These are phyloP conservation scores for Podospora pseudopauciseta DNA, from an alignment of 495 filamentous ascomycete species.

Conservation along the genomic window DNA sequence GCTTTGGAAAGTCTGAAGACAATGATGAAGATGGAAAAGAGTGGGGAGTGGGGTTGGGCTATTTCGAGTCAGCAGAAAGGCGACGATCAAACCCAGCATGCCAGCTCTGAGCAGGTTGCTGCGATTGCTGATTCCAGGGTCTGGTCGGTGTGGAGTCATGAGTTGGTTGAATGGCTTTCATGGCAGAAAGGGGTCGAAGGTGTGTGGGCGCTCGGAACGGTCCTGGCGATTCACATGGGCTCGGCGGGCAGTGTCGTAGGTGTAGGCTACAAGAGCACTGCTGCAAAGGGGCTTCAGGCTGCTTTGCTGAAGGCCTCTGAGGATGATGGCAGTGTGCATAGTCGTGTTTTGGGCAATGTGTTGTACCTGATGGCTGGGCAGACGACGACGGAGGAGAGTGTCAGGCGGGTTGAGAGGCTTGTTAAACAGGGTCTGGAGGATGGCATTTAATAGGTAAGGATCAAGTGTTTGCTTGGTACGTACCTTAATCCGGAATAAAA, in stretches of 20 bases:
- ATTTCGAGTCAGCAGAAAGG: conserved; percentile 36
- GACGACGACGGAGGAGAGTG: conserved; percentile 47
- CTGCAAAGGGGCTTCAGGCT: conserved; percentile 57
- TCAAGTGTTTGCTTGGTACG: neutral
- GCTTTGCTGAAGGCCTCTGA: conserved; percentile 40
- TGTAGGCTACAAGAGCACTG: conserved; percentile 63
- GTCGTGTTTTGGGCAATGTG: conserved; percentile 70
- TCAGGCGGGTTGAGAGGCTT: conserved; percentile 11
- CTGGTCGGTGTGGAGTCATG: conserved; percentile 68
- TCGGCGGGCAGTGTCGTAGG: conserved; percentile 42
- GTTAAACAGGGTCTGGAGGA: neutral
- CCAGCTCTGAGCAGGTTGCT: neutral
- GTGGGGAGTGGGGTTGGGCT: conserved; percentile 49
- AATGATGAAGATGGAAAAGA: conserved; percentile 53
- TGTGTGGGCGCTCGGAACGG: conserved; percentile 65
- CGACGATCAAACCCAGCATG: neutral
- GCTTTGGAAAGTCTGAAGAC: conserved; percentile 55
- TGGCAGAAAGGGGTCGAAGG: conserved; percentile 43
- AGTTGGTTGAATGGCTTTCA: conserved; percentile 57
- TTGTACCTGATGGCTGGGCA: conserved; percentile 74
- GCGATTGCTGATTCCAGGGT: conserved; percentile 20
- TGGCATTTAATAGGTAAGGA: neutral
- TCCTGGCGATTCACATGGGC: conserved; percentile 62
- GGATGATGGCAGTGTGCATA: conserved; percentile 54
- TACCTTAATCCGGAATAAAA: neutral